Percentiles rank a stretch among this genome's conserved stretches.
Conservation (phyloP, 441 rosid species). For the Capsella rubella region DNA sequence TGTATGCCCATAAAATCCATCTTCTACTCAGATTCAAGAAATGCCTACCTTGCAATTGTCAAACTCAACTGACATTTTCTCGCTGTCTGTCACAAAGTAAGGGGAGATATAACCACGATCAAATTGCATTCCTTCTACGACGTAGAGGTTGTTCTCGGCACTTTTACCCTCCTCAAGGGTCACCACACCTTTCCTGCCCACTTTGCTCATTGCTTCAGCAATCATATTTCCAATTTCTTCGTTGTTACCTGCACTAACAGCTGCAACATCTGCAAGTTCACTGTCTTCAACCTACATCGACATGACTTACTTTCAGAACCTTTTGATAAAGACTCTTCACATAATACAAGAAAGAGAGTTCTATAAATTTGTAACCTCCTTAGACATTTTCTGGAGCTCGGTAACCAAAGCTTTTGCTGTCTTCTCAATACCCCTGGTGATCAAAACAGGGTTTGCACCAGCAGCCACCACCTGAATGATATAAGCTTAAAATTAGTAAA, state of each 20-base stretch:
- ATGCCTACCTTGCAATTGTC: slow-evolving; percentile 71
- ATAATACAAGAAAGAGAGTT: background rate
- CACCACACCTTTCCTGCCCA: slow-evolving; percentile 97
- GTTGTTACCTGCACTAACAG: slow-evolving; percentile 98
- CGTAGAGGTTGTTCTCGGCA: slow-evolving; percentile 90
- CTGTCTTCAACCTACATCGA: slow-evolving; percentile 88
- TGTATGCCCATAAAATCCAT: background rate
- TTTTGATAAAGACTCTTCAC: background rate
- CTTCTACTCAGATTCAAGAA: slow-evolving; percentile 1
- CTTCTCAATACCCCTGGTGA: slow-evolving; percentile 94
- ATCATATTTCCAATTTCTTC: slow-evolving; percentile 94
- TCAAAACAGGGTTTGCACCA: slow-evolving; percentile 93
- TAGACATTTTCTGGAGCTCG: slow-evolving; percentile 82
- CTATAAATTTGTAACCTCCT: slow-evolving; percentile 62
- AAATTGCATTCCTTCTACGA: slow-evolving; percentile 99
- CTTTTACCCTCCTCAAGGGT: slow-evolving; percentile 99
- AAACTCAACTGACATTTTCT: slow-evolving; percentile 94
- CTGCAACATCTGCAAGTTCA: slow-evolving; percentile 99
- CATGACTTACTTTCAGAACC: slow-evolving; percentile 30
- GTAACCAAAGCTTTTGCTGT: slow-evolving; percentile 80
- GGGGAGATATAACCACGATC: slow-evolving; percentile 98
- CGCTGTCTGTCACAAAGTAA: slow-evolving; percentile 92
- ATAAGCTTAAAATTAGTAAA: background rate
- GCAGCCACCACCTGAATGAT: slow-evolving; percentile 86
- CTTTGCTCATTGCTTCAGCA: slow-evolving; percentile 98